Base-by-base conservation (phyloP, 2,329 filamentous ascomycete genomes). In the Fusarium duplospermum region DNA sequence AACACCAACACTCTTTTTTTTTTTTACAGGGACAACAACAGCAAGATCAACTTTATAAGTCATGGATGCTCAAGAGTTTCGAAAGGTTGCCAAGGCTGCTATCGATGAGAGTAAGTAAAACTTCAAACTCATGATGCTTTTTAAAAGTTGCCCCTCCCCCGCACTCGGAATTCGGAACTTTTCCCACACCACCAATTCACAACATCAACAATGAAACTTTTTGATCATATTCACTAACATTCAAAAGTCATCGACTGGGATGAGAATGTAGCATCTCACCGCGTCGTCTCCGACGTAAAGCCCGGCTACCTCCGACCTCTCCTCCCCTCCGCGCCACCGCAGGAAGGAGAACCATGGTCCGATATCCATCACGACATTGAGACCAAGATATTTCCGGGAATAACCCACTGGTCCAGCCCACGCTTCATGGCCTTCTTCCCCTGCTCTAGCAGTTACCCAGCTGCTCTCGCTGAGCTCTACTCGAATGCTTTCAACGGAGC, bases 361-460 rank as follows among this genome's bases (percentile, higher is more conserved):
- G 87, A 90, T 62, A 98, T 98, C 79, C 93, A 94, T 77, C 87
- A 90, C 66, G 96, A 98, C 81, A 91, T 98, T 61, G 92, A 95
- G 77, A 85, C 88, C 52, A 94, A 96, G 81, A 98, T 98, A 80
- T 90, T 98, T 81, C 96, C 96, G 0, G 96, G 96, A 7, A 87
- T 98, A 64, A 98, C 96, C 0, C 96, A 98, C 84, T 98, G 96
- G 95, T 93, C 97, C 81, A 94, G 92, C 3, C 96, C 94, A 18
- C 95, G 96, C 80, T 98, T 98, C 87, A 94, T 98, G 90, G 96
- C 96, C 52, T 98, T 97, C 87, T 98, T 96, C 84, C 93, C 96
- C 1, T 94, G 94, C 59, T 91, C 90, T 27, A 91, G 92, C 62
- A 94, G 93, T 38, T 98, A 93, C 80, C 95, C 96, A 0, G 90